A percentile compares a stretch with the other conserved stretches of the same genome.
Conservation (phyloP, 148 eudicot genomes). For the Oxyria digyna region DNA sequence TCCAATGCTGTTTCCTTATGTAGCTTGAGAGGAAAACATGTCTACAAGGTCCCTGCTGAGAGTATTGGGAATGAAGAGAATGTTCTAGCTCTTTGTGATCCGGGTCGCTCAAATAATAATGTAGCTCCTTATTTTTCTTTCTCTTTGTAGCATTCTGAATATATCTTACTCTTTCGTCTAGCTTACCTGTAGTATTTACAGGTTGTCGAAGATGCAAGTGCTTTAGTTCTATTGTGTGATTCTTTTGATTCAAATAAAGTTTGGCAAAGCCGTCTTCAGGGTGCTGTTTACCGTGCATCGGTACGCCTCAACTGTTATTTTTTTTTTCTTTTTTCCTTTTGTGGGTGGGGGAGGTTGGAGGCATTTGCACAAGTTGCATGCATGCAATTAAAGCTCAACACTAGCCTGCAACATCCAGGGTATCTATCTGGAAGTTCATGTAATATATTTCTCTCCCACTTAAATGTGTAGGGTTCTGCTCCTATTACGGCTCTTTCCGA, state of each 20-base stretch:
- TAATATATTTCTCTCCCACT: neutral
- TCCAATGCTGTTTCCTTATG: slow-evolving; percentile 9
- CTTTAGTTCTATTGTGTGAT: slow-evolving; percentile 58
- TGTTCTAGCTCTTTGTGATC: slow-evolving; percentile 58
- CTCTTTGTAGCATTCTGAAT: slow-evolving; percentile 2
- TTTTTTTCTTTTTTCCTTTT: neutral
- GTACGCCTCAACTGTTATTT: slow-evolving; percentile 22
- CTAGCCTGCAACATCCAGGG: neutral
- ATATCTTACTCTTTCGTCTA: neutral
- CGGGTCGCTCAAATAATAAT: slow-evolving; percentile 38
- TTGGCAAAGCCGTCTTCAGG: slow-evolving; percentile 76
- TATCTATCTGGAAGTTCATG: neutral
- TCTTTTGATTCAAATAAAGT: slow-evolving; percentile 48
- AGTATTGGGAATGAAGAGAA: slow-evolving; percentile 54
- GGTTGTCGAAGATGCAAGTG: slow-evolving; percentile 81
- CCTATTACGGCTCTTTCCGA: slow-evolving; percentile 66
- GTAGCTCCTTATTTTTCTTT: slow-evolving; percentile 11
- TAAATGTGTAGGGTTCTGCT: slow-evolving; percentile 49
- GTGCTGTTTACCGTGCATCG: slow-evolving; percentile 84
- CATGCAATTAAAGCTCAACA: neutral
- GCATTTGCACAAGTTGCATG: neutral
- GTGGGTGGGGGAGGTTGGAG: neutral
- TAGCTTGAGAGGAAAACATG: slow-evolving; percentile 79
- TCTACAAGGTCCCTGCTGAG: slow-evolving; percentile 62
- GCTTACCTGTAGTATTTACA: slow-evolving; percentile 17